Percentiles rank a stretch among this genome's conserved stretches.
Conservation (phyloP, 371 early-diverging fungal species). For the Mortierella sp. region DNA sequence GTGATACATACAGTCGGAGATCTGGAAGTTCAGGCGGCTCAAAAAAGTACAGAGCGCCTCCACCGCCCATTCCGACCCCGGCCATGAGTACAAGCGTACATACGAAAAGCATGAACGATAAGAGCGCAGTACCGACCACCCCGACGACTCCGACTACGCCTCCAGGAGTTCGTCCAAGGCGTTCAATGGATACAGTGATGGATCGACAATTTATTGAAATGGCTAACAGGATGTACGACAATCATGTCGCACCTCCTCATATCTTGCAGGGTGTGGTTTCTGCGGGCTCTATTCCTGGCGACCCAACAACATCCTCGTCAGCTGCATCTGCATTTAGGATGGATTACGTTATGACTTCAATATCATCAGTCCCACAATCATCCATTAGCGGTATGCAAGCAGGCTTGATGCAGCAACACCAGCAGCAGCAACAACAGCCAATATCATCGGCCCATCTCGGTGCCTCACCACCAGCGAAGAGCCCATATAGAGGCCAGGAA, state of each 20-base stretch:
- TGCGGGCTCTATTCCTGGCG: background rate
- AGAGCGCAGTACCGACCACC: constrained; percentile 11
- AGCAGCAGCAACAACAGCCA: background rate
- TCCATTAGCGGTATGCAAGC: too few species aligned
- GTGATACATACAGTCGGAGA: background rate
- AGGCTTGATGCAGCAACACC: background rate
- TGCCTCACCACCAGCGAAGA: constrained; percentile 16
- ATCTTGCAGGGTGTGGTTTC: background rate
- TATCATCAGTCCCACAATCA: too few species aligned
- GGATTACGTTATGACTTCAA: too few species aligned
- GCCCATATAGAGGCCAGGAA: constrained; percentile 32
- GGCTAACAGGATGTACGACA: constrained; percentile 37
- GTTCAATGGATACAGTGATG: constrained; percentile 37
- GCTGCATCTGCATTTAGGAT: too few species aligned
- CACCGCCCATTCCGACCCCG: constrained; percentile 43
- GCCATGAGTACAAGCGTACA: background rate
- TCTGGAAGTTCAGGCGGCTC: constrained; percentile 6
- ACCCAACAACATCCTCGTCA: background rate
- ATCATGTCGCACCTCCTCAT: constrained; percentile 29
- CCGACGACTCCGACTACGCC: constrained; percentile 46
- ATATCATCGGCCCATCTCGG: background rate
- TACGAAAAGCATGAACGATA: background rate
- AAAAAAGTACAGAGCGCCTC: constrained; percentile 48
- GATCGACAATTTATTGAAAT: constrained; percentile 41
- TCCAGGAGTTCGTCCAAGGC: constrained; percentile 45